Evolutionary conservation across 495 filamentous ascomycete species (phyloP), one percentile per base, ranked within the genome.

Genomic region (Daldinia decipiens): DNA sequence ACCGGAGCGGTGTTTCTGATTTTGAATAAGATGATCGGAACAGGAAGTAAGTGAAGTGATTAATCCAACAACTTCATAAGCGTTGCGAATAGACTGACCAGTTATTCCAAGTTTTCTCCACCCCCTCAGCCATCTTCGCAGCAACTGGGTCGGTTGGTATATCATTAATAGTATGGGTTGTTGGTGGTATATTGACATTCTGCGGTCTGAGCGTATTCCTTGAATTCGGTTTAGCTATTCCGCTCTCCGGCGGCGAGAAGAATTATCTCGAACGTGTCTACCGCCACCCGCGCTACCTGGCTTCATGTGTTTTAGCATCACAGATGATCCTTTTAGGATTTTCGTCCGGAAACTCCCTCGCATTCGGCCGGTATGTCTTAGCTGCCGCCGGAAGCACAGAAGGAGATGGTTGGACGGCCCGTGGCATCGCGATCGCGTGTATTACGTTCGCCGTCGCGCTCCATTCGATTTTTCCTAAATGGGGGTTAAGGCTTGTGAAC

Each of bases 341-440:
- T 76, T 85, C 86, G 0, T 80, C 81, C 19, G 81, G 83, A 1
- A 93, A 92, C 76, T 85, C 87, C 8, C 84, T 92, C 69, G 84
- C 91, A 17, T 93, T 93, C 54, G 89, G 89, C 38, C 82, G 88
- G 54, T 92, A 93, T 65, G 85, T 92, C 53, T 84, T 93, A 59
- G 84, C 85, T 65, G 91, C 90, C 0, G 82, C 88, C 0, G 86
- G 88, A 19, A 78, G 79, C 38, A 76, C 84, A 7, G 83, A 87
- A 51, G 85, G 87, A 7, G 85, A 85, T 65, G 83, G 87, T n/a
- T 92, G 90, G 88, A 86, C 85, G 55, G 87, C 90, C 66, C 87
- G 90, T 56, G 89, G 87, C 24, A 86, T 92, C 61, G 90, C 86
- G 1, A 74, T 92, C 51, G 89, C 87, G 5, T 90, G 89, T 75